phyloP scores from a whole-genome alignment of 495 filamentous ascomycete species.

The Aspergillus diversus region DNA sequence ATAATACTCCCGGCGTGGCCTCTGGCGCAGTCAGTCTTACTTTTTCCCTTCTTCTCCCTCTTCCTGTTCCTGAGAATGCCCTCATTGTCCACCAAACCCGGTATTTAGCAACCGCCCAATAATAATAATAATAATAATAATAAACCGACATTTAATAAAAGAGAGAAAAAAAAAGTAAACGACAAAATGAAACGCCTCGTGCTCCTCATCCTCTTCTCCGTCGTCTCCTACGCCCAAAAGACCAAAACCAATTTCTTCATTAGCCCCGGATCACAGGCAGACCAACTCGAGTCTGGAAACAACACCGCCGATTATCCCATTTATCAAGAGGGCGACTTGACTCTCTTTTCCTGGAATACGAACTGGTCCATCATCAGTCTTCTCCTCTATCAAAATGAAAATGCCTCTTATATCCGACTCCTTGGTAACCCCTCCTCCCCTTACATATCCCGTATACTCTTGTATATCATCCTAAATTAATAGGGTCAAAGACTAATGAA shows the following conservation, averaged over 20 bases:
- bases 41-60: no score
- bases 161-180: background rate
- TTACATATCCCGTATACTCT: background rate
- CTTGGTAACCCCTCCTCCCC: slow-evolving; percentile 1
- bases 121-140: background rate
- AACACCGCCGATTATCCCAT: slow-evolving; percentile 16
- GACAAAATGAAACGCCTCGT: slow-evolving; percentile 14
- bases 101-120: no score
- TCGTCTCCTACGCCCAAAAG: background rate
- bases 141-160: background rate
- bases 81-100: background rate
- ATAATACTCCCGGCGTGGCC: no score
- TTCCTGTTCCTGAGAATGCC: no score
- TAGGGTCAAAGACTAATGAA: background rate
- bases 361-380: slow-evolving; percentile 20
- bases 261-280: slow-evolving; percentile 15
- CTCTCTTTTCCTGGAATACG: slow-evolving; percentile 9
- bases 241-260: slow-evolving; percentile 18
- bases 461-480: background rate
- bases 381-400: slow-evolving; percentile 20
- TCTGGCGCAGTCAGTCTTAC: no score
- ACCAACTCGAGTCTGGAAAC: slow-evolving; percentile 18
- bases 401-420: slow-evolving; percentile 14
- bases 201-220: background rate
- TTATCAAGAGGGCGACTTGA: slow-evolving; percentile 4